Evolutionary conservation across 176 grass and related monocot species (phyloP).

Genomic region (Chloris gayana): DNA sequence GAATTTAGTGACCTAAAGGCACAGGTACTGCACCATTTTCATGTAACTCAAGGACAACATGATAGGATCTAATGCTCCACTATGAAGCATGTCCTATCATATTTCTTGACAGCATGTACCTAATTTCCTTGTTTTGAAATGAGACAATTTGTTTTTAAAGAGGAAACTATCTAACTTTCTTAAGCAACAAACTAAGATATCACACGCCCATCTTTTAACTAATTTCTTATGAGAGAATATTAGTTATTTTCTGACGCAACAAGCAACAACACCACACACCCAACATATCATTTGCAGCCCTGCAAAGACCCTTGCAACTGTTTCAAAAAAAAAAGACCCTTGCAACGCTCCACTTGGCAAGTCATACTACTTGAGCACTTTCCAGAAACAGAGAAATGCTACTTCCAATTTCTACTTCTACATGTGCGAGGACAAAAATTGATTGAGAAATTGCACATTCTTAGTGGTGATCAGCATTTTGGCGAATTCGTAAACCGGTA

Average conservation of each 20-base stretch:
- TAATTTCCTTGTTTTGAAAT: neutral
- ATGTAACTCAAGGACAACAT: neutral
- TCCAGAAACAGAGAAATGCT: conserved; percentile 15
- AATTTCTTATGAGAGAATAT: neutral
- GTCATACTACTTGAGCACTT: neutral
- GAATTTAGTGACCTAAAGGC: neutral
- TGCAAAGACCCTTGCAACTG: neutral
- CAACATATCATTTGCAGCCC: neutral
- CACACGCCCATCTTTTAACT: neutral
- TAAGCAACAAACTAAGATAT: neutral
- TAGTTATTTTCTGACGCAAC: neutral
- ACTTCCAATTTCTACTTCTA: neutral
- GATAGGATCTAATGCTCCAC: neutral
- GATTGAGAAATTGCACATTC: neutral
- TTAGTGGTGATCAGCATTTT: neutral
- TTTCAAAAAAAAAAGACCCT: too few relatives aligned
- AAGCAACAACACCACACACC: neutral
- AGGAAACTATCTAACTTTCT: conserved; percentile 2
- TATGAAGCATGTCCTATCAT: neutral
- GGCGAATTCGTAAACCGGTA: neutral
- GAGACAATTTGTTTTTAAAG: neutral
- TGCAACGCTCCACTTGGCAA: neutral
- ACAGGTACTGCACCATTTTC: neutral
- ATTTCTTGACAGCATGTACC: neutral
- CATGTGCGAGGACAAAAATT: neutral